phyloP scores from a whole-genome alignment of 208 protist species.

The Leishmania tarentolae region DNA sequence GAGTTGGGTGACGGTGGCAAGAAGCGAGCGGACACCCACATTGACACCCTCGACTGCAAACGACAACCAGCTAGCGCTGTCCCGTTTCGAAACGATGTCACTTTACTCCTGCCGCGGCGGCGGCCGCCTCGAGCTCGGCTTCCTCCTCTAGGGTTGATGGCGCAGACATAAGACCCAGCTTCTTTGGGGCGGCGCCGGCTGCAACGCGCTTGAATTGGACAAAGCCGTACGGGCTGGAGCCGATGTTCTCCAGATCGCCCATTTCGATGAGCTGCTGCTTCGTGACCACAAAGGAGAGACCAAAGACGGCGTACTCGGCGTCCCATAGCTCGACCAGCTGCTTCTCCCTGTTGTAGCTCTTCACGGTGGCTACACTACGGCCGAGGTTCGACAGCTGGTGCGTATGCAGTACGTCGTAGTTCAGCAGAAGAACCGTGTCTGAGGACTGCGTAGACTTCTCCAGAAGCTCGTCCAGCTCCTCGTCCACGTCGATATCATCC shows the following conservation, averaged over 20 bases:
- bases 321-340: conserved; percentile 77
- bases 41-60: not conserved
- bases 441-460: conserved; percentile 55
- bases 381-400: conserved; percentile 62
- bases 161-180: conserved; percentile 48
- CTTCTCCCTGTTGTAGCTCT: conserved; percentile 72
- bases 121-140: conserved; percentile 34
- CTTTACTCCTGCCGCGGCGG: conserved; percentile 14
- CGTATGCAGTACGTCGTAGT: conserved; percentile 77
- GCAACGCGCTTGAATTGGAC: conserved; percentile 55
- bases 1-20: not conserved
- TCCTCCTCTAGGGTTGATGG: conserved; percentile 54
- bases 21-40: not conserved
- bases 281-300: conserved; percentile 58
- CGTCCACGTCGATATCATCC: conserved; percentile 73
- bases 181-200: conserved; percentile 24
- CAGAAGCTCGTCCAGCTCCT: conserved; percentile 70
- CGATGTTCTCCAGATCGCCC: conserved; percentile 76
- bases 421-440: conserved; percentile 76
- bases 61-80: conserved; percentile 4
- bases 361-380: conserved; percentile 76
- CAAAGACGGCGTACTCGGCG: conserved; percentile 86
- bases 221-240: conserved; percentile 76
- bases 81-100: conserved; percentile 1
- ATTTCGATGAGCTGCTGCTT: conserved; percentile 73